Evolutionary conservation across 2,329 filamentous ascomycete genomes (phyloP), one percentile per base, ranked within the genome.

Genomic region (Fusarium mangiferae): DNA sequence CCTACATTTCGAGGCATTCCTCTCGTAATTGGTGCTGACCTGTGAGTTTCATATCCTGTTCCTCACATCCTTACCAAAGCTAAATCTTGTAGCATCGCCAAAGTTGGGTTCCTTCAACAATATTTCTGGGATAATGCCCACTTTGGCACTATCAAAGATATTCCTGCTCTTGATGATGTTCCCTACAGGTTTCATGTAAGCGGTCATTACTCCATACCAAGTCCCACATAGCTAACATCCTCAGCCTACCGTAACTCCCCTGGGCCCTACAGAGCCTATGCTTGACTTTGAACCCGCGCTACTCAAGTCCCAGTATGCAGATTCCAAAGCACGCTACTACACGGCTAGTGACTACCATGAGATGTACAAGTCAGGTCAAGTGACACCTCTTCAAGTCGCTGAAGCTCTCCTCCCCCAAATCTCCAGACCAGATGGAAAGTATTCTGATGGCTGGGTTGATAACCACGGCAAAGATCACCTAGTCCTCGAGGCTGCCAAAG

Each of bases 331-430:
- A 22, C 87, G 89, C 49, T 94, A 93, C 83, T 90, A 91, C 80
- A 93, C 93, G 7, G 89, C 91, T 30, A 87, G 89, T 18, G 94
- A 98, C 83, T 98, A 95, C 80, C 91, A 94, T 80, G 87, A 89
- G 58, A 88, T 93, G 45, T 97, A 95, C 84, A 87, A 87, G 70
- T 89, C 89, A 10, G 93, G 93, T 57, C 84, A 87, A 68, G 79
- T 92, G 65, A 96, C 94, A 0, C 95, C 95, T 1, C 85, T 90
- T 1, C 89, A 91, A 70, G 93, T 98, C 4, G 88, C 87, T 18
- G 89, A 95, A 80, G 87, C 89, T 2, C 85, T 98, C 22, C 85
- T 97, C 5, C 90, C 92, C 2, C 83, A 96, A 45, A 92, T 95
- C 72, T 88, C 89, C 33, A 80, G 82, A 17, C 85, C 87, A 4